phyloP scores from a whole-genome alignment of 768 basidiomycete species.

The Rhodotorula paludigena region DNA sequence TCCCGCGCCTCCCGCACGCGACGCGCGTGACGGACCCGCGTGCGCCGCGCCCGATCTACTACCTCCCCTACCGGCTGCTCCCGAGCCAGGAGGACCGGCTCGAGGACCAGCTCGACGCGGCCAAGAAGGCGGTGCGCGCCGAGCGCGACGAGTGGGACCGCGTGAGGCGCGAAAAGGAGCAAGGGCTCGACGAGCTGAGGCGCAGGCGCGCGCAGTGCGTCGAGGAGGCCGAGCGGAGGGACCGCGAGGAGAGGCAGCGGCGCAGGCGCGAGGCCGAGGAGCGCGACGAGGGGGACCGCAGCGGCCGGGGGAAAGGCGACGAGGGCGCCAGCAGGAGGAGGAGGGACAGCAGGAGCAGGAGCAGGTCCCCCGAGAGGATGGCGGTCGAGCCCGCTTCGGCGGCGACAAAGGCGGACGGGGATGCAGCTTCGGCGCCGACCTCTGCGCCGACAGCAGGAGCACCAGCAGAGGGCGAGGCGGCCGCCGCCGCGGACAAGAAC shows the following conservation, averaged over 20 bases:
- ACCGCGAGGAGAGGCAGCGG: not conserved
- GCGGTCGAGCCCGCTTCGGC: not conserved
- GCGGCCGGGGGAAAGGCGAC: too few species aligned
- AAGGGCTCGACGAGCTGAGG: slow-evolving; percentile 1
- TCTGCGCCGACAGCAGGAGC: not conserved
- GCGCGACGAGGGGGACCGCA: not conserved
- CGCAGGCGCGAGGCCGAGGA: not conserved
- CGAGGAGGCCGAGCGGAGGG: not conserved
- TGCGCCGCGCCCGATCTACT: slow-evolving; percentile 39
- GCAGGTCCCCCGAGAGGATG: not conserved
- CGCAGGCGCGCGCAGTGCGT: slow-evolving; percentile 2
- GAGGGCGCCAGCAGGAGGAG: too few species aligned
- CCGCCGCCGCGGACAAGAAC: not conserved
- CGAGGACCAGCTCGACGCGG: slow-evolving; percentile 34
- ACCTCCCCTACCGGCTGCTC: slow-evolving; percentile 40
- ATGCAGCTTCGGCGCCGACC: not conserved
- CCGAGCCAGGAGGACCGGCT: slow-evolving; percentile 40
- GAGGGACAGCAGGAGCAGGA: not conserved
- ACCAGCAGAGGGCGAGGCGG: not conserved
- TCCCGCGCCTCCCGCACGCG: slow-evolving; percentile 36
- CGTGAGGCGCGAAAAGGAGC: not conserved
- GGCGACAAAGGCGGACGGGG: not conserved
- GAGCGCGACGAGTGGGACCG: slow-evolving; percentile 25
- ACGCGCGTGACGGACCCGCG: slow-evolving; percentile 10
- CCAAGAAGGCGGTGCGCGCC: slow-evolving; percentile 9